Evolutionary conservation across 306 rosid species (phyloP), one percentile per base, ranked within the genome.

Genomic region (Mimosa bimucronata): DNA sequence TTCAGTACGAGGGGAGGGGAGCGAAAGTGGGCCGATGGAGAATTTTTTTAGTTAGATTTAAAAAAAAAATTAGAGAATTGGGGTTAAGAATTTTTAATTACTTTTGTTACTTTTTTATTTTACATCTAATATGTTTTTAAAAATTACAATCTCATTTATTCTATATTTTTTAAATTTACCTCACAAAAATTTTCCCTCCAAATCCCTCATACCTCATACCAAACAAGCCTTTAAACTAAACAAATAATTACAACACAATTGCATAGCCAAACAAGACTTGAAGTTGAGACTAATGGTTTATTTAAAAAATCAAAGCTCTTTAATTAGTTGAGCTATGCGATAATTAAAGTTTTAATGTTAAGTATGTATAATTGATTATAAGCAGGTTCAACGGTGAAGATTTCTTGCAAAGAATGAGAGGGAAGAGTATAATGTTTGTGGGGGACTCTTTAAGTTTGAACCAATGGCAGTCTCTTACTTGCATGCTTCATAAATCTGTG

Each of bases 381-480:
- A 21, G 53, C 70, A 89, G 96, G 71, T 89, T 89, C 81, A 23
- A 86, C 25, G 91, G 90, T 44, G 71, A 70, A 83, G 90, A 87
- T 40, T 81, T 91, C 34, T 81, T 91, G 58, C 28, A n/a, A 14
- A 81, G 88, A 80, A 46, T 79, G 4, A 82, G 81, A 72, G 91
- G 91, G 65, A 88, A 87, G 79, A 88, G 73, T 19, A 18, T 90
- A 12, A 15, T 90, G 71, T 88, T 90, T 79, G 92, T 90, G 74
- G 94, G 91, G 57, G 94, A 88, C 73, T 90, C 91, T 1, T 61
- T 90, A 86, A 88, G 92, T 66, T 82, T 88, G 81, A 90, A 90
- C 76, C 94, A 90, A 73, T 88, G 94, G 94, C 92, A 85, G 73
- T 88, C 92, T 79, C 92, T 91, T 64, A 78, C 86, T 71, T 87